Percentiles rank a stretch among this genome's conserved stretches.
Evolutionary conservation across 331 rosid genomes (phyloP).

Genomic region (Malus hybrid): DNA sequence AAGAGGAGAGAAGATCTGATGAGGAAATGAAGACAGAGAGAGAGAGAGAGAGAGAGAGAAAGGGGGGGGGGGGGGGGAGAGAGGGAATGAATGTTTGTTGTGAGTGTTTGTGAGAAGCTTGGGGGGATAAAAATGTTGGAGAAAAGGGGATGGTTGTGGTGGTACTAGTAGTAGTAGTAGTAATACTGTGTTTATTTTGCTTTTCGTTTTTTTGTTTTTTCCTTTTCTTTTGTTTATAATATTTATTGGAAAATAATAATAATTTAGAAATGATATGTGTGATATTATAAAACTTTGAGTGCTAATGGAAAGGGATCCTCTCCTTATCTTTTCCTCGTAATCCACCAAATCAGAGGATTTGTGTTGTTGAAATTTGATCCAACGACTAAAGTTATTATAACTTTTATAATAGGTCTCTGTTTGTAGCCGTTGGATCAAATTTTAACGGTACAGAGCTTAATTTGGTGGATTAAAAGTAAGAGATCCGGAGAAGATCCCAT

Average conservation of each 20-base stretch:
- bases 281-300: background rate
- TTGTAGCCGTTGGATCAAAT: too few relatives aligned
- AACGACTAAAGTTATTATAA: too few relatives aligned
- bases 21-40: background rate
- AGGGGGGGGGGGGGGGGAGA: background rate
- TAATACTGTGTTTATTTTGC: background rate
- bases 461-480: too few relatives aligned
- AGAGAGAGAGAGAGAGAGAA: background rate
- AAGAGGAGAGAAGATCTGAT: conserved; percentile 2
- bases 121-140: conserved; percentile 28
- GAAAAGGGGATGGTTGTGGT: background rate
- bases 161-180: conserved; percentile 24
- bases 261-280: background rate
- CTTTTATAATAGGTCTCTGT: too few relatives aligned
- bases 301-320: rapidly evolving
- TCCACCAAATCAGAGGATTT: rapidly evolving
- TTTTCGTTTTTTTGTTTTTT: background rate
- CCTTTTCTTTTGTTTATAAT: background rate
- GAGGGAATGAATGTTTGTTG: conserved; percentile 13
- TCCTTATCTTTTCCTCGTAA: rapidly evolving
- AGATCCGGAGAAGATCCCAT: too few relatives aligned
- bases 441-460: rapidly evolving
- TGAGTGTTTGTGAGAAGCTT: background rate
- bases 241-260: too few relatives aligned
- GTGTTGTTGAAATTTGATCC: too few relatives aligned